These are phyloP conservation scores for Dothiorella sarmentorum DNA, from an alignment of 2,329 filamentous ascomycete species.

Conservation along the genomic window DNA sequence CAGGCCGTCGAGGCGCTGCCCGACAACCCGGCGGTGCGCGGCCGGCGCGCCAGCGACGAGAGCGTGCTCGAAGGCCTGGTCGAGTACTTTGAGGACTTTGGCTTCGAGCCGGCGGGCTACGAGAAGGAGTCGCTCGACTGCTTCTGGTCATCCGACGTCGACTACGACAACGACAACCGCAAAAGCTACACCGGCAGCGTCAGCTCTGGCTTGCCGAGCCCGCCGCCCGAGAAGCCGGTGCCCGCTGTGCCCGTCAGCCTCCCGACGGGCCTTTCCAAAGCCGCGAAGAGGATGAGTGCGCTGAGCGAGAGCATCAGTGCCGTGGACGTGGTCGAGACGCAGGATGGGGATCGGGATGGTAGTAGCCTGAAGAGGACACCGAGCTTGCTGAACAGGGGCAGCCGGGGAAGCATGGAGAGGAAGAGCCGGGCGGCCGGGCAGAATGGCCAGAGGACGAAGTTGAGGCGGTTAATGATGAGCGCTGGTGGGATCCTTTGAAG, in stretches of 20 bases:
- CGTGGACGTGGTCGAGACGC: constrained; percentile 2
- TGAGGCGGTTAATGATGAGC: constrained; percentile 26
- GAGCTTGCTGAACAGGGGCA: constrained; percentile 1
- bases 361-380: constrained; percentile 1
- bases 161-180: constrained; percentile 21
- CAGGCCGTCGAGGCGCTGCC: neutral
- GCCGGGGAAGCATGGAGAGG: neutral
- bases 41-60: constrained; percentile 33
- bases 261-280: neutral
- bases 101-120: constrained; percentile 23
- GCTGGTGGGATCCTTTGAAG: constrained; percentile 17
- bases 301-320: constrained; percentile 9
- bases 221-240: constrained; percentile 5
- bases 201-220: neutral
- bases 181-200: neutral
- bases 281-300: neutral
- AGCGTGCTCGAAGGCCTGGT: constrained; percentile 39
- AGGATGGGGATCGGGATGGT: neutral
- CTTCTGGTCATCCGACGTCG: constrained; percentile 4
- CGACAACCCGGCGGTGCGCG: constrained; percentile 3
- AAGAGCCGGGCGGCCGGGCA: constrained; percentile 9
- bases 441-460: constrained; percentile 20
- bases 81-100: constrained; percentile 41
- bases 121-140: constrained; percentile 12
- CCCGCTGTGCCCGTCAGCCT: constrained; percentile 2